Base-by-base conservation (phyloP, 225 moss, liverwort and hornwort genomes). In the Anthoceros angustus region DNA sequence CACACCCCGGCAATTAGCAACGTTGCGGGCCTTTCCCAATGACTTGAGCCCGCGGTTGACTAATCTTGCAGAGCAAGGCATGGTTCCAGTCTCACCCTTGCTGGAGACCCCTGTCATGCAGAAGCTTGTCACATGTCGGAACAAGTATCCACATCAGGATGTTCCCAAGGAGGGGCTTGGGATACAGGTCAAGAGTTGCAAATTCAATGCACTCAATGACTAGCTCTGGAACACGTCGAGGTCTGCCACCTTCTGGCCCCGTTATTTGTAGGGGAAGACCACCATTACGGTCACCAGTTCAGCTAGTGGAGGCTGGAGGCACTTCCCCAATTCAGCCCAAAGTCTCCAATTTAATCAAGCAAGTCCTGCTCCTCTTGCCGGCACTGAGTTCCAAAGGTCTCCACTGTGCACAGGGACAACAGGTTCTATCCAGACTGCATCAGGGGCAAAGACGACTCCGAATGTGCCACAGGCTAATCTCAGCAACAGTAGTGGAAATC, bases 21-120 rank as follows among this genome's bases (percentile, higher is more conserved):
- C 69, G 43, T 26, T 65, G 16, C n/a, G 45, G 42, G 26, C 21
- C 4, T 1, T 25, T 3, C 39, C 38, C 8, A 73, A 74, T 15
- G 64, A 66, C 41, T 60, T 71, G 25, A 76, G 69, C 63, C 69
- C 73, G 63, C 63, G 77, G 21, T 41, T 80, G 40, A 74, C 65
- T 70, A 68, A 69, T 3, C 70, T 74, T 65, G 77, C 80, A 66
- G 49, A 61, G 24, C 61, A 72, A 43, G 80, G 76, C 12, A 43
- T 74, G 63, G 80, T 77, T 63, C 77, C 74, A 18, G 63, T 72
- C 32, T 70, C 74, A 2, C 77, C 80, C 11, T 2, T 41, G 32
- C 45, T 40, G 6, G 71, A 50, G 11, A 66, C 32, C 4, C 25
- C 65, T 25, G 7, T 42, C 60, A 20, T 40, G 21, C 32, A 49